Evolutionary conservation across 2,329 filamentous ascomycete genomes (phyloP), one percentile per base, ranked within the genome.

Genomic region (Penicillium sp.): DNA sequence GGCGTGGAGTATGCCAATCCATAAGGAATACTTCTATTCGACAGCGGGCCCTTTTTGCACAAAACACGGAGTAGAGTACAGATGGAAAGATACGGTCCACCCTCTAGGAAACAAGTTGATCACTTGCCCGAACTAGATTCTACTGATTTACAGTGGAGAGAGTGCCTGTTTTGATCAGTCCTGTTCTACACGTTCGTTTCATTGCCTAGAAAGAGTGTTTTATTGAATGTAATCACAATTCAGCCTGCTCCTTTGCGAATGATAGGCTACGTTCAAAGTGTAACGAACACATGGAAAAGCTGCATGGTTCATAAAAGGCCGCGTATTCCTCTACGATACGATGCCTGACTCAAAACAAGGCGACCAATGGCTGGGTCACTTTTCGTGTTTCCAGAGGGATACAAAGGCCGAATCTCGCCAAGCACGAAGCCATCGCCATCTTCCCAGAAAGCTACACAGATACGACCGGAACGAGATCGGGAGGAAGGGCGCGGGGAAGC

Each of bases 1-100:
- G 55, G 37, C 52, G 52, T 59, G 53, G 56, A 54, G 54, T 55
- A 26, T 51, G 52, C 58, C 51, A 46, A 57, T 59, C 55, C 54
- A 43, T 62, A 56, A n/a, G 7, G 30, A 30, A 45, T 38, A 33
- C 54, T 51, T 64, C 60, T 54, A 57, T 55, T 62, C 52, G 37
- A 53, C 40, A 60, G 57, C 57, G 55, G 55, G 59, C 28, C 55
- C 43, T 33, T 38, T 38, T 42, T 19, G 1, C 26, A 30, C 33
- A 55, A 51, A 58, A 11, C 49, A 51, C 45, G 45, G 40, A 43
- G 37, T 14, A n/a, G 22, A 26, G 14, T 30, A 48, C 45, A 28
- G 26, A 48, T 11, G 43, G 26, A 14, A 16, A 14, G 25, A 14
- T 28, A 46, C 11, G 25, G 25, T 28, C 28, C 11, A 11, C 42